Evolutionary conservation across 108 stramenopile genomes (phyloP), one percentile per base, ranked within the genome.

Genomic region (Aureococcus anophagefferens): DNA sequence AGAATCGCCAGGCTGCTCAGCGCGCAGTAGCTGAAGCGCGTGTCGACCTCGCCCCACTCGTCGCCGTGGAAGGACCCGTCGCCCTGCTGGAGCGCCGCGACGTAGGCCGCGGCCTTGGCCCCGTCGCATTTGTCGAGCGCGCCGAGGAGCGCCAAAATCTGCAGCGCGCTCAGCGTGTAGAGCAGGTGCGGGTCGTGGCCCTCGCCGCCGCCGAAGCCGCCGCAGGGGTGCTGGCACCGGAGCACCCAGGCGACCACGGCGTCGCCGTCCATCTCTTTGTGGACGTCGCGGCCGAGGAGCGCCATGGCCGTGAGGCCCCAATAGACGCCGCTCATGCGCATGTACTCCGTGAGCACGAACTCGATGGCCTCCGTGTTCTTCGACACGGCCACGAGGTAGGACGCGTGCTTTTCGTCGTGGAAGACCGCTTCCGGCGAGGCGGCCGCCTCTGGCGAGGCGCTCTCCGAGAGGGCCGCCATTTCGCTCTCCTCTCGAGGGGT

Each of bases 61-160:
- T 99, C 98, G 21, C 97, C 98, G 9, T 83, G 84, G 79, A 98
- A 99, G 68, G 89, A 90, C n/a, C 98, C 98, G 76, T 98, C 96
- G 0, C 71, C 62, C 76, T 93, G 93, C 85, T 99, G 98, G 62
- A 97, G 80, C 5, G 83, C 73, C 14, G 76, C 68, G 17, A 99
- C 82, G 84, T 92, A 99, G 11, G 83, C 78, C 28, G 88, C 88
- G 32, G 83, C 79, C 51, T 62, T 64, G 37, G 78, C 79, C 11
- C 59, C 32, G 74, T 87, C 80, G 15, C 81, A 67, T 0, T 63
- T 34, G 13, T 68, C 65, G 17, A 86, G 77, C 32, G 71, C 63
- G 62, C 89, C 83, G 33, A 83, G 84, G 63, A 98, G 85, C 33
- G 93, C 94, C 62, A 99, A 77, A 66, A 99, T 93, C 78, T 99